Base-by-base conservation (phyloP, 345 rosid genomes). In the Bruguiera gymnorhiza region DNA sequence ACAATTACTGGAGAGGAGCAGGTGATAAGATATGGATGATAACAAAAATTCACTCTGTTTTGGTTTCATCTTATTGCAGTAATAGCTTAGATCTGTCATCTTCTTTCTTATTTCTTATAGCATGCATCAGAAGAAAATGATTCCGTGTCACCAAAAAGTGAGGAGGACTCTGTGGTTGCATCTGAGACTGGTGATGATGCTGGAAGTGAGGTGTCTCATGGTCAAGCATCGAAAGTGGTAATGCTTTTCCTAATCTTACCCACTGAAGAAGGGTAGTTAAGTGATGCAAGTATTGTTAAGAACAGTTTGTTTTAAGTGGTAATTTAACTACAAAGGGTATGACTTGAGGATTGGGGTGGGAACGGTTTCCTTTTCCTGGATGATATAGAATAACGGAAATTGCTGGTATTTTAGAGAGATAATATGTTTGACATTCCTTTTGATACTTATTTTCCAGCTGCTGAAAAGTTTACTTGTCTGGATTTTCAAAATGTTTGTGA, bases 171-270 rank as follows among this genome's bases (percentile, higher is more conserved):
- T 72, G 37, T 74, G 24, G 78, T 64, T 54, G 73, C 60, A 68
- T 73, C 85, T 74, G 87, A 80, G 68, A 72, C 73, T 70, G 81
- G 61, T 72, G 78, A 62, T 53, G 77, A 70, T 66, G 69, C 71
- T 51, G 76, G 72, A 75, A 79, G 58, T 62, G 79, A 81, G 81
- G 79, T 27, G 65, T 63, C 79, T 76, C 69, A 26, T 62, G 80
- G 77, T 64, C 77, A 83, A 76, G 82, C 52, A 54, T 62, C n/a
- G 70, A 79, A 80, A 51, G 64, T 70, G 81, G 85, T 84, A 74
- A 68, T 69, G 70, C 72, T 48, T 48, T 52, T 64, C 63, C 55
- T 69, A 34, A 34, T 34, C 37, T 34, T 34, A 13, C 27, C 5
- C 26, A 26, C 60, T 56, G 29, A 24, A 24, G 16, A 24, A 56